Evolutionary conservation across 306 rosid species (phyloP), one percentile per base, ranked within the genome.

Genomic region (Biancaea sappan): DNA sequence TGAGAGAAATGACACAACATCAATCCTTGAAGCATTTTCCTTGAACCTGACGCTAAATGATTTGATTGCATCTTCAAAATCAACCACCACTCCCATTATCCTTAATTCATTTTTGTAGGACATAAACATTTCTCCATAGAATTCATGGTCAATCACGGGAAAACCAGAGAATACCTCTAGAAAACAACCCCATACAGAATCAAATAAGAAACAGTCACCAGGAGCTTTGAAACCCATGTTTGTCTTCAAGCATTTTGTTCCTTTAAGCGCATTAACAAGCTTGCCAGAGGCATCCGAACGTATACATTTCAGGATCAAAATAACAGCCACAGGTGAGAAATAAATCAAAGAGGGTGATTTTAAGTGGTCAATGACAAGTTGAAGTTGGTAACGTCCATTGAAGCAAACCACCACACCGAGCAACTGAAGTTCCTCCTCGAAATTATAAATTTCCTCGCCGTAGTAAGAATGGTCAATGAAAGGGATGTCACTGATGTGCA

Each of bases 171-270:
- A 85, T 8, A 90, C 88, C 62, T 84, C 78, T 24, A 90, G 74
- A 67, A 92, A 77, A 80, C 91, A 77, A 31, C 84, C 96, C 94
- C 94, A 92, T 18, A 67, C 72, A 25, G 82, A 72, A n/a, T 89
- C 83, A n/a, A 8, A 73, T 72, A 87, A 69, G 85, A 83, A 79
- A 79, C 94, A 88, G 41, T 79, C 84, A 26, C 65, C 25, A 0
- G 98, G 87, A 51, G 18, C 32, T 80, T 82, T 84, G 84, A 71
- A 88, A 38, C 96, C 96, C 19, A 11, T 29, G 11, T 44, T 81
- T 2, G 98, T 92, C 88, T 73, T 90, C 67, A 92, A 73, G 71
- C 88, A 92, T 28, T 72, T 71, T 3, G 32, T 32, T 31, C 21
- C 76, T 60, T 22, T 65, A 24, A 88, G 69, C 28, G 77, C 69